phyloP scores from a whole-genome alignment of 768 basidiomycete genomes.

The Leucosporidium scottii region DNA sequence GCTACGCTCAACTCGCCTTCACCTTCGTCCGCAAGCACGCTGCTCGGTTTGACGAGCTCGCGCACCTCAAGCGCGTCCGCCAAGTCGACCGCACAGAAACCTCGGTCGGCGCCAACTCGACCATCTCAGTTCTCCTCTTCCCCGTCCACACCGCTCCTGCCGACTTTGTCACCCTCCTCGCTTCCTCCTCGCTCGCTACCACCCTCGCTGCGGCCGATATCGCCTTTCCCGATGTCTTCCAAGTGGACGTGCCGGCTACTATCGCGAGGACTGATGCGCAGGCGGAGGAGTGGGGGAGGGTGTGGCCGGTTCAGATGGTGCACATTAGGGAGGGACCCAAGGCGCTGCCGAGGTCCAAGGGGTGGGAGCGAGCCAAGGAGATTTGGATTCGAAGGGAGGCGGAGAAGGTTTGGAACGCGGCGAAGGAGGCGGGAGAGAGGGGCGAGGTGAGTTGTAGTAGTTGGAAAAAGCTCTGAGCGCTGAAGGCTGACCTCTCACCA shows the following conservation, averaged over 20 bases:
- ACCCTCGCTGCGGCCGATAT: slow-evolving; percentile 1
- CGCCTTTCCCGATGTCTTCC: slow-evolving; percentile 39
- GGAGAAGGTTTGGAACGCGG: slow-evolving; percentile 50
- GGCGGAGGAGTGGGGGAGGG: slow-evolving; percentile 35
- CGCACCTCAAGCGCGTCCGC: slow-evolving; percentile 29
- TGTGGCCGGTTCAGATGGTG: slow-evolving; percentile 68
- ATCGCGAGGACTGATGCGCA: slow-evolving; percentile 50
- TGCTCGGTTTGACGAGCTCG: slow-evolving; percentile 20
- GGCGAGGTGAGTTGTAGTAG: slow-evolving; percentile 67
- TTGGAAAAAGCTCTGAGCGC: slow-evolving; percentile 16
- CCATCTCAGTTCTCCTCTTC: slow-evolving; percentile 26
- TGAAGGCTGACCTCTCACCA: neutral
- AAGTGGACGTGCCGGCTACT: slow-evolving; percentile 48
- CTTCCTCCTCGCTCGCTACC: slow-evolving; percentile 1
- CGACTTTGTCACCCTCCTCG: slow-evolving; percentile 14
- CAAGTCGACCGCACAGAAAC: neutral
- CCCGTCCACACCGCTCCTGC: slow-evolving; percentile 12
- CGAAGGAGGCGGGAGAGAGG: slow-evolving; percentile 46
- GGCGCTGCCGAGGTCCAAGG: slow-evolving; percentile 58
- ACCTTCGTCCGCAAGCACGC: slow-evolving; percentile 22
- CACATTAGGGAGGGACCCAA: slow-evolving; percentile 49
- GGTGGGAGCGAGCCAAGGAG: slow-evolving; percentile 45
- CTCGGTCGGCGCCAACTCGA: slow-evolving; percentile 1
- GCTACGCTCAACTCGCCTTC: slow-evolving; percentile 7
- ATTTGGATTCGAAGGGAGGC: slow-evolving; percentile 73